Percentiles rank a stretch among this genome's conserved stretches.
Conservation (phyloP, 257 asterid genomes). For the Mitragyna speciosa region DNA sequence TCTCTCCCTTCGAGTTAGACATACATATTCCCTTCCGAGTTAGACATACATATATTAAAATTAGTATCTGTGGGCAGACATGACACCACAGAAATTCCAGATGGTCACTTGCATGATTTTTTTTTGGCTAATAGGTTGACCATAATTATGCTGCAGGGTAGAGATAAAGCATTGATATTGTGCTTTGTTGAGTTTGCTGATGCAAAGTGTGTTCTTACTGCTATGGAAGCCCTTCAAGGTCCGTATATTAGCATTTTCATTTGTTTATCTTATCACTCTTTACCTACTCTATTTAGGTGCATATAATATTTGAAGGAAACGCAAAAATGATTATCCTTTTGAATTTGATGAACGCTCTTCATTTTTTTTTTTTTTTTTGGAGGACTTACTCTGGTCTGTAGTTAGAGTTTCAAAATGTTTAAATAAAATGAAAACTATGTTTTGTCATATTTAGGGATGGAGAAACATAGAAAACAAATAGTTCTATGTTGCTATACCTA, state of each 20-base stretch:
- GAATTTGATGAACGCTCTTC: background rate
- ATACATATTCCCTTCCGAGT: no score
- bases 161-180: conserved; percentile 72
- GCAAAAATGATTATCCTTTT: background rate
- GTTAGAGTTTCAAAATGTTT: background rate
- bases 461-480: background rate
- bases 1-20: no score
- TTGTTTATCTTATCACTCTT: background rate
- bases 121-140: background rate
- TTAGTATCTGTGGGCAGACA: background rate
- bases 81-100: background rate
- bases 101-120: background rate
- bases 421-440: background rate
- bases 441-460: background rate
- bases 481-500: background rate
- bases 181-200: conserved; percentile 82
- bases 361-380: background rate
- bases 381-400: background rate
- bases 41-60: no score
- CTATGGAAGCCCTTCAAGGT: conserved; percentile 87
- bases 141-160: conserved; percentile 43
- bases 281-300: background rate
- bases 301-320: no score
- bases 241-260: background rate
- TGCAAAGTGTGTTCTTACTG: conserved; percentile 65